These are phyloP conservation scores for Mycena sanguinolenta DNA, from an alignment of 768 basidiomycete genomes.

Conservation along the genomic window DNA sequence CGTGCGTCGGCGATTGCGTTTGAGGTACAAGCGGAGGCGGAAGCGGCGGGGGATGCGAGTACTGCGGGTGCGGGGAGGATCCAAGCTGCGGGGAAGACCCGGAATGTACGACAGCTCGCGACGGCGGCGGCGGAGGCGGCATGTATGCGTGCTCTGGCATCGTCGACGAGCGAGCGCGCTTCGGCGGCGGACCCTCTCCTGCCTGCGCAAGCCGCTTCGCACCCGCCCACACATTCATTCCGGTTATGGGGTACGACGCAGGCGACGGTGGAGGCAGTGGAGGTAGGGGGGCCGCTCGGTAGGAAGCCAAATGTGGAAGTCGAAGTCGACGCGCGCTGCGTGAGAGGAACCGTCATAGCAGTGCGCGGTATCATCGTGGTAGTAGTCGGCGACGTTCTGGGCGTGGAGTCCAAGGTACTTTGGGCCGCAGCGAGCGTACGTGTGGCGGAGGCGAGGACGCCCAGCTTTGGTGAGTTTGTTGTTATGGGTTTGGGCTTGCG, in stretches of 20 bases:
- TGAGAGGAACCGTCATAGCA: background rate
- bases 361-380: too few relatives aligned
- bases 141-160: background rate
- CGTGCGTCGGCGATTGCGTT: background rate
- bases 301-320: background rate
- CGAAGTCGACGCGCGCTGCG: too few relatives aligned
- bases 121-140: background rate
- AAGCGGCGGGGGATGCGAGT: background rate
- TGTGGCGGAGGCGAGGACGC: background rate
- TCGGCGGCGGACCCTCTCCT: background rate
- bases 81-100: too few relatives aligned
- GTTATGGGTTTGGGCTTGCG: background rate
- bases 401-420: background rate
- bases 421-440: background rate
- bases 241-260: background rate
- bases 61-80: background rate
- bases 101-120: too few relatives aligned
- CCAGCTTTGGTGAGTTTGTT: background rate
- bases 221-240: background rate
- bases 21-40: too few relatives aligned
- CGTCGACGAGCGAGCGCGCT: background rate
- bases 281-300: background rate
- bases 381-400: background rate
- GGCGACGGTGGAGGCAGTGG: background rate
- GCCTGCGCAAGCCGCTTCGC: background rate